Conservation (phyloP, 345 rosid species). For the Punica granatum region DNA sequence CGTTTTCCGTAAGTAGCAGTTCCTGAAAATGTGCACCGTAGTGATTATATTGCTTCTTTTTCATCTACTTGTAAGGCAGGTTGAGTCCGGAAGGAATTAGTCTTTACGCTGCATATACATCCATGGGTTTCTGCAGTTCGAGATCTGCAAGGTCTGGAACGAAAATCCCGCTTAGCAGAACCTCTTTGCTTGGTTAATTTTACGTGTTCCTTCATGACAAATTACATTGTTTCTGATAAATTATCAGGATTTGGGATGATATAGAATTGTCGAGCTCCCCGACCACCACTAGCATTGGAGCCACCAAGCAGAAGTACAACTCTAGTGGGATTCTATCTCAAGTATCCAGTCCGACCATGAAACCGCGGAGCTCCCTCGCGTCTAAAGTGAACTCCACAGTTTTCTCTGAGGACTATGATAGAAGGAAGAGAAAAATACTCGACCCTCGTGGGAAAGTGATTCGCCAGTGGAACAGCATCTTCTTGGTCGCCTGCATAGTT, state of each 20-base stretch:
- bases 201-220: background rate
- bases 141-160: conserved; percentile 60
- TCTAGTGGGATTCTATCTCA: conserved; percentile 9
- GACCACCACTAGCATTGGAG: background rate
- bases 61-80: too few species aligned
- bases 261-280: conserved; percentile 7
- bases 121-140: conserved; percentile 39
- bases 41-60: too few species aligned
- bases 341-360: conserved; percentile 14
- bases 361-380: conserved; percentile 3
- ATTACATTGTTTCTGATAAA: too few species aligned
- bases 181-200: background rate
- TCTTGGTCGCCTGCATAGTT: conserved; percentile 29
- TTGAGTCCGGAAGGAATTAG: too few species aligned
- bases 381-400: conserved; percentile 13
- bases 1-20: too few species aligned
- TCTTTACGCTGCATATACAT: too few species aligned
- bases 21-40: too few species aligned
- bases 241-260: conserved; percentile 9
- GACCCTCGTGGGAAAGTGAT: conserved; percentile 37
- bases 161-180: background rate
- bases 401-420: conserved; percentile 18
- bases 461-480: conserved; percentile 31
- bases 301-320: background rate
- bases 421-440: conserved; percentile 20